Evolutionary conservation across 129 eudicot species (phyloP).

Genomic region (Pulicaria dysenterica): DNA sequence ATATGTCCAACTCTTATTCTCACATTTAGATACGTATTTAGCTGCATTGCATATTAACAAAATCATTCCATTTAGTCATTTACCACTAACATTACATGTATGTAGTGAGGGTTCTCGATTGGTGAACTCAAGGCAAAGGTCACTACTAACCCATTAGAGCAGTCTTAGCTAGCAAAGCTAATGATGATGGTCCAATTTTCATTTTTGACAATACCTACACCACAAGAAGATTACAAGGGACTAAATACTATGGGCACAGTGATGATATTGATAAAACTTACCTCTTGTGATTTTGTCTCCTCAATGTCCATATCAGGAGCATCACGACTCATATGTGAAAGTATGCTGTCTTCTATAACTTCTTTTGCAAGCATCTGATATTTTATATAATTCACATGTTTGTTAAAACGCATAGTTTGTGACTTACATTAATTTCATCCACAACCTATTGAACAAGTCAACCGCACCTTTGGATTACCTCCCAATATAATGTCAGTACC

Average conservation of each 20-base stretch:
- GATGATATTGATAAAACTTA: slow-evolving; percentile 29
- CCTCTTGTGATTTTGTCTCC: slow-evolving; percentile 61
- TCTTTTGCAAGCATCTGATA: slow-evolving; percentile 93
- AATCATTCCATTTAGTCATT: too few species aligned
- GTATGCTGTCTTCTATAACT: slow-evolving; percentile 80
- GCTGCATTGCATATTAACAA: slow-evolving; percentile 45
- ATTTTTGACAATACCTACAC: slow-evolving; percentile 77
- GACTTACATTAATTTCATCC: slow-evolving; percentile 5
- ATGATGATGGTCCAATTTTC: slow-evolving; percentile 77
- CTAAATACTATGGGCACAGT: neutral
- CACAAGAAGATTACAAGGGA: slow-evolving; percentile 13
- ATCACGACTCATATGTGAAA: slow-evolving; percentile 57
- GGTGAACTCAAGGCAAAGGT: neutral
- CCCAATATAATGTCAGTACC: slow-evolving; percentile 98
- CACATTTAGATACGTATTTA: slow-evolving; percentile 72
- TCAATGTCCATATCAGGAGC: slow-evolving; percentile 58
- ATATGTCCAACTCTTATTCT: slow-evolving; percentile 68
- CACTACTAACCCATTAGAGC: slow-evolving; percentile 79
- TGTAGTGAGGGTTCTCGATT: slow-evolving; percentile 3
- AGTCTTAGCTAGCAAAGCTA: slow-evolving; percentile 77
- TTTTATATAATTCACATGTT: slow-evolving; percentile 9
- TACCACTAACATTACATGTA: slow-evolving; percentile 14
- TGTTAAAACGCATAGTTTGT: neutral
- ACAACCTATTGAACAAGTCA: slow-evolving; percentile 13
- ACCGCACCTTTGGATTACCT: slow-evolving; percentile 92